These are phyloP conservation scores for Aureobasidium sp. DNA, from an alignment of 2,329 filamentous ascomycete genomes.

Conservation along the genomic window DNA sequence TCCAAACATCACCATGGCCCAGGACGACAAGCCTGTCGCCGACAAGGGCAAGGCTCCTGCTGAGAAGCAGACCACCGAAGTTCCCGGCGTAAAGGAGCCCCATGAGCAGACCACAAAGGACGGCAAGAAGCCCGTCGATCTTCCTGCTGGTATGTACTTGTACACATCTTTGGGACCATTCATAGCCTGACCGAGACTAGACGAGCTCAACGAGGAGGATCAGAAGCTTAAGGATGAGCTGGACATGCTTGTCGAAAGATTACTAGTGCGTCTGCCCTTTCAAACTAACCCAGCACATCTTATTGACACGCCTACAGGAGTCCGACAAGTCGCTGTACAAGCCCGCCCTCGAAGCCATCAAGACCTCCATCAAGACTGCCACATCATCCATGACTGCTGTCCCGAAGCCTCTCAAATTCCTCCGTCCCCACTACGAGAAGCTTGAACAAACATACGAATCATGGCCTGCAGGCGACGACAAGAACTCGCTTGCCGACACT, in stretches of 20 bases:
- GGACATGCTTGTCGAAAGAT: slow-evolving; percentile 92
- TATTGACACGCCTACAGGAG: slow-evolving; percentile 51
- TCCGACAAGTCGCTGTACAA: slow-evolving; percentile 82
- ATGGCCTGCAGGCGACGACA: slow-evolving; percentile 79
- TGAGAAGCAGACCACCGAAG: slow-evolving; percentile 52
- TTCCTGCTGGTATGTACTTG: slow-evolving; percentile 35
- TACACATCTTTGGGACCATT: not conserved
- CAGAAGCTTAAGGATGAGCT: slow-evolving; percentile 97
- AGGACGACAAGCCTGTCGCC: slow-evolving; percentile 79
- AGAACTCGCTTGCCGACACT: slow-evolving; percentile 80
- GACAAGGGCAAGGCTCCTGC: slow-evolving; percentile 83
- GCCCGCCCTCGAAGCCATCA: slow-evolving; percentile 89
- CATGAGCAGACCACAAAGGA: slow-evolving; percentile 54
- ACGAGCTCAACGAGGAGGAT: slow-evolving; percentile 96
- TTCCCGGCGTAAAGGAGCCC: slow-evolving; percentile 46
- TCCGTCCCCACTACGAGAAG: slow-evolving; percentile 90
- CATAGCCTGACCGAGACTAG: slow-evolving; percentile 36
- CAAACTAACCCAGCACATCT: not conserved
- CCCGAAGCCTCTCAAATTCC: slow-evolving; percentile 95
- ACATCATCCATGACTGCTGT: slow-evolving; percentile 99
- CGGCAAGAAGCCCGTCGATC: slow-evolving; percentile 67
- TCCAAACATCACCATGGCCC: slow-evolving; percentile 61
- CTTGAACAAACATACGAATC: slow-evolving; percentile 81
- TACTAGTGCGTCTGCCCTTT: slow-evolving; percentile 56
- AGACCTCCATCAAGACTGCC: slow-evolving; percentile 96